A percentile compares a stretch with the other conserved stretches of the same genome.
Conservation (phyloP, 2,329 filamentous ascomycete species). For the Microsporum canis region DNA sequence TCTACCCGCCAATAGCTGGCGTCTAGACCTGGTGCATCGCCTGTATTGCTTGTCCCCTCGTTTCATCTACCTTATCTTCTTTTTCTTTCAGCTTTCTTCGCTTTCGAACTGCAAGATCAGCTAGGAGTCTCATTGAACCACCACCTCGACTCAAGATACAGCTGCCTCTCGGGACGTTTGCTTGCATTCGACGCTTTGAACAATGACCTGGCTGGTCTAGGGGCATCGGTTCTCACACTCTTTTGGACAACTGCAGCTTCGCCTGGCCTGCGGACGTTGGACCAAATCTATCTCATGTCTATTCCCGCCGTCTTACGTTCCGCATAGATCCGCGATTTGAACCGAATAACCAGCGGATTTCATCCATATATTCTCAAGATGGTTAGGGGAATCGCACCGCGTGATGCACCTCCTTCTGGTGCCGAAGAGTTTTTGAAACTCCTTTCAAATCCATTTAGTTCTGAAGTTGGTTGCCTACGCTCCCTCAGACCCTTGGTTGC, state of each 20-base stretch:
- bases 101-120: not conserved
- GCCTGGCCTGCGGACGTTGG: not conserved
- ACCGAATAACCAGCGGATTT: not conserved
- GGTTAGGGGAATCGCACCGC: not conserved
- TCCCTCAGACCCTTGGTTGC: not conserved
- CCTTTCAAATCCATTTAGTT: conserved; percentile 36
- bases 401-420: conserved; percentile 1
- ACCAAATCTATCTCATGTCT: not conserved
- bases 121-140: not conserved
- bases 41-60: not conserved
- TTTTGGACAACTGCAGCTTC: not conserved
- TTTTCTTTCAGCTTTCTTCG: not conserved
- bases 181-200: not conserved
- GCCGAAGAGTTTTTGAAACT: conserved; percentile 34
- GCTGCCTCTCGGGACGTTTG: not conserved
- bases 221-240: not conserved
- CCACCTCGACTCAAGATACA: not conserved
- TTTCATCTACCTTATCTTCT: not conserved
- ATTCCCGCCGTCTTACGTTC: not conserved
- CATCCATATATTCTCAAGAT: not conserved
- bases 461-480: conserved; percentile 25
- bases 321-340: not conserved
- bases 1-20: not conserved
- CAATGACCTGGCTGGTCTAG: conserved; percentile 2
- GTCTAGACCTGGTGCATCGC: not conserved